Evolutionary conservation across 2,329 filamentous ascomycete genomes (phyloP), one percentile per base, ranked within the genome.

Genomic region (Fusarium proliferatum): DNA sequence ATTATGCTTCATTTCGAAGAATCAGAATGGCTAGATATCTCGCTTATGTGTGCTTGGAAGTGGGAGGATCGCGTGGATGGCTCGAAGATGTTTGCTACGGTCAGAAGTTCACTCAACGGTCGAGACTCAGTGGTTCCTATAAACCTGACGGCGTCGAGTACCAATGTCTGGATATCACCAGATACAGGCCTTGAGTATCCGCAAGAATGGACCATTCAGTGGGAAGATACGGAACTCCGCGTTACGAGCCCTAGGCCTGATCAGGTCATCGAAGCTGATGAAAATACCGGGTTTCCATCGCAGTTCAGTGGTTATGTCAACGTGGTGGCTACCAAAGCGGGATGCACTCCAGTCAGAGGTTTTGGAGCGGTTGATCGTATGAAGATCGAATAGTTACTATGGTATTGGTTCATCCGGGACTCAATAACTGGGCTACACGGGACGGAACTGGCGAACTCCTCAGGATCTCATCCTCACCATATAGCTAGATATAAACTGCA

Each of bases 291-390:
- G 7, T 57, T 57, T 21, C 53, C 53, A 9, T 46, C 53, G 12
- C 53, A 46, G 28, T 57, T 57, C 2, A 57, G 53, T 45, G 39
- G 39, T 3, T 57, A 57, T 23, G 53, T 57, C 28, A 16, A 57
- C n/a, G 53, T 57, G n/a, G 12, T 57, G 9, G 53, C 53, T 11
- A 57, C 6, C 2, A 57, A 34, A 7, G 5, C 28, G 17, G 53
- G 53, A 26, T 23, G 2, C 9, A 6, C 11, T 26, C 28, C 39
- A 17, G 39, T 57, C n/a, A 57, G 53, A 46, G 53, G 39, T 12
- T 46, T 33, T 21, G 39, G 53, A 5, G 53, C 53, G 3, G 53
- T 57, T 45, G 53, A 57, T 33, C 39, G 28, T 3, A 57, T 57
- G 39, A 57, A 19, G 11, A 57, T 57, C 17, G 28, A 34, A 21